These are phyloP conservation scores for Gyrodon lividus DNA, from an alignment of 768 basidiomycete genomes.

Conservation along the genomic window DNA sequence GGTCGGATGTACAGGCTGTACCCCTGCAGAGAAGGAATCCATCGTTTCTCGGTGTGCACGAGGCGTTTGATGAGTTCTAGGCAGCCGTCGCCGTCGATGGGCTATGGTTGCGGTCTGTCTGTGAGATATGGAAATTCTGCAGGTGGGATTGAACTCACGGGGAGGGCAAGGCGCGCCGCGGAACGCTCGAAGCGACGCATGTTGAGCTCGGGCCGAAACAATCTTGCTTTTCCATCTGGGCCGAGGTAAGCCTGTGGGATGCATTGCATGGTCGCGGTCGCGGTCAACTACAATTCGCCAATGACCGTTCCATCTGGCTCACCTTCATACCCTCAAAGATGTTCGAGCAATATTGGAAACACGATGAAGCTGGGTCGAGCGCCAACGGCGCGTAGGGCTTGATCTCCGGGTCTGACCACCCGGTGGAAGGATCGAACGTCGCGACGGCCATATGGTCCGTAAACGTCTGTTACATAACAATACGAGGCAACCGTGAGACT, in stretches of 20 bases:
- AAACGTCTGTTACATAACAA: conserved; percentile 45
- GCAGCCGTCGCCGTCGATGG: conserved; percentile 46
- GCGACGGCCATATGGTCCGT: conserved; percentile 79
- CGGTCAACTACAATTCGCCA: background rate
- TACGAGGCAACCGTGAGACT: background rate
- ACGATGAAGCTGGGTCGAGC: conserved; percentile 55
- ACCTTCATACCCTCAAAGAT: conserved; percentile 73
- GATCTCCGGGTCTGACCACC: conserved; percentile 74
- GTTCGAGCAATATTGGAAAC: conserved; percentile 61
- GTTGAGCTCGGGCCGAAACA: conserved; percentile 85
- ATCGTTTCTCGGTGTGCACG: conserved; percentile 68
- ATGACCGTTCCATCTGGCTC: conserved; percentile 13
- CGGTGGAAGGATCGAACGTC: conserved; percentile 57
- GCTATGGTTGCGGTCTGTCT: conserved; percentile 20
- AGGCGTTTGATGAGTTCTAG: conserved; percentile 62
- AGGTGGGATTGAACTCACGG: conserved; percentile 40
- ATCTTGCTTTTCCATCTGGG: conserved; percentile 65
- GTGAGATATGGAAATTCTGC: conserved; percentile 17
- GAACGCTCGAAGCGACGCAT: conserved; percentile 79
- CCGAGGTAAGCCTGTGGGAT: conserved; percentile 59
- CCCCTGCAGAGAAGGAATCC: conserved; percentile 76
- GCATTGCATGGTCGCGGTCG: background rate
- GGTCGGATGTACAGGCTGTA: conserved; percentile 88
- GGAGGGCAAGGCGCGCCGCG: conserved; percentile 69
- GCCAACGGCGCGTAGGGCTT: conserved; percentile 63